These are phyloP conservation scores for Nakazawaea wickerhamii DNA, from an alignment of 805 yeast genomes.

Conservation along the genomic window DNA sequence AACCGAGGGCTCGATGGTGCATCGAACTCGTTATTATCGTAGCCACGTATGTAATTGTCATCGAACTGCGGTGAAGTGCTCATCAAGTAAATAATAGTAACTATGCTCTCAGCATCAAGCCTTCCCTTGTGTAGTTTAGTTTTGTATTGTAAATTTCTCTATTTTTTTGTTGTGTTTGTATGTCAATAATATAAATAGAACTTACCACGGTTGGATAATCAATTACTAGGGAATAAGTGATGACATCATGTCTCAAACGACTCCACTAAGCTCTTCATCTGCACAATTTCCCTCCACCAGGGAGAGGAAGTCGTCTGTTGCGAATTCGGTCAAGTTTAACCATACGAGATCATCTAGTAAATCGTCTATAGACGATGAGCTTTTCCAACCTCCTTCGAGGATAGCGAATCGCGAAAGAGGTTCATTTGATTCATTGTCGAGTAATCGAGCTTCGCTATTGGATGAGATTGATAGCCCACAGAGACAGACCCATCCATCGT, in stretches of 20 bases:
- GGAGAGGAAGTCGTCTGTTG: conserved; percentile 10
- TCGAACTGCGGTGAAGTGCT: conserved; percentile 1
- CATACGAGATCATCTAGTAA: conserved; percentile 13
- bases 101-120: no score
- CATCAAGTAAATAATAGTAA: no score
- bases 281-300: conserved; percentile 4
- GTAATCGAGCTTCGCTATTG: not conserved
- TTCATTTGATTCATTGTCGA: conserved; percentile 8
- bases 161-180: not conserved
- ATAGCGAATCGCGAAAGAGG: conserved; percentile 3
- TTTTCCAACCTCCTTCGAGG: conserved; percentile 5
- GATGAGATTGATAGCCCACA: conserved; percentile 8
- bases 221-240: not conserved
- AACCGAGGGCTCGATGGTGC: conserved; percentile 1
- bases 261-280: not conserved
- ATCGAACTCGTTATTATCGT: not conserved
- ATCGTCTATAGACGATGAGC: conserved; percentile 8
- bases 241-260: conserved; percentile 5
- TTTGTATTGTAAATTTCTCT: not conserved
- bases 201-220: not conserved
- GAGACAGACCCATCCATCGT: not conserved
- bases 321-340: conserved; percentile 13
- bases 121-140: no score
- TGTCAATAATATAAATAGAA: no score
- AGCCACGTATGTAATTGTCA: conserved; percentile 5